A percentile compares a stretch with the other conserved stretches of the same genome.
Evolutionary conservation across 768 basidiomycete genomes (phyloP).

Genomic region (Boletus reticulatus): DNA sequence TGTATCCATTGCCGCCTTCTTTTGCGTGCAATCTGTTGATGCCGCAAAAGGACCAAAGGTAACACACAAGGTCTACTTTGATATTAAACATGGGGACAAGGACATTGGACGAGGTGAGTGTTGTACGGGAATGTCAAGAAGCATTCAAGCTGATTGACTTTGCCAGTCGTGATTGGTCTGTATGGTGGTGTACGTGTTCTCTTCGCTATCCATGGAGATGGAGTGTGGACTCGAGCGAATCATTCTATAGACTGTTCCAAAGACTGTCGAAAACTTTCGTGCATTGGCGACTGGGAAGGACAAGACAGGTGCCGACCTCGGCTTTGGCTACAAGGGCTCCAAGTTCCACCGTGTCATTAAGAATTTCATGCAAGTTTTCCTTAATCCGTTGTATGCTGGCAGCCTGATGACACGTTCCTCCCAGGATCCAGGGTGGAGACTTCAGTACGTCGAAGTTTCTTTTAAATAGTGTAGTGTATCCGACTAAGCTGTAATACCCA

Average conservation of each 20-base stretch:
- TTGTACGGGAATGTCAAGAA: not conserved
- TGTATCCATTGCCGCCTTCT: constrained; percentile 63
- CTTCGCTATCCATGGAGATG: not conserved
- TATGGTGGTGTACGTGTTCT: constrained; percentile 72
- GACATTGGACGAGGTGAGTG: constrained; percentile 74
- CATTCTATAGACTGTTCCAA: constrained; percentile 75
- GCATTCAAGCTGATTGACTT: constrained; percentile 1
- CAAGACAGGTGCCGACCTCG: constrained; percentile 63
- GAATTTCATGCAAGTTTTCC: constrained; percentile 71
- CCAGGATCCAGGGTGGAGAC: constrained; percentile 96
- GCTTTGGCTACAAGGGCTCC: constrained; percentile 92
- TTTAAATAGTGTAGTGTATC: not conserved
- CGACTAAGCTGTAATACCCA: constrained; percentile 7
- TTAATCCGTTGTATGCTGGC: not conserved
- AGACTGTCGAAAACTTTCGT: constrained; percentile 97
- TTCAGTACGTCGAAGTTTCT: constrained; percentile 65
- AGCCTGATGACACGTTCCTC: not conserved
- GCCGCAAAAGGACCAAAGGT: constrained; percentile 87
- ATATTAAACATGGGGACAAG: constrained; percentile 90
- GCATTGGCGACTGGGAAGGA: constrained; percentile 82
- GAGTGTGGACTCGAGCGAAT: not conserved
- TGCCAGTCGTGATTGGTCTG: constrained; percentile 78
- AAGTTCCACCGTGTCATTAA: constrained; percentile 97
- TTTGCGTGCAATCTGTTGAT: constrained; percentile 70
- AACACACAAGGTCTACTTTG: constrained; percentile 93